These are phyloP conservation scores for Thermomucor indicae-seudaticae DNA, from an alignment of 371 early-diverging fungal genomes.

Conservation along the genomic window DNA sequence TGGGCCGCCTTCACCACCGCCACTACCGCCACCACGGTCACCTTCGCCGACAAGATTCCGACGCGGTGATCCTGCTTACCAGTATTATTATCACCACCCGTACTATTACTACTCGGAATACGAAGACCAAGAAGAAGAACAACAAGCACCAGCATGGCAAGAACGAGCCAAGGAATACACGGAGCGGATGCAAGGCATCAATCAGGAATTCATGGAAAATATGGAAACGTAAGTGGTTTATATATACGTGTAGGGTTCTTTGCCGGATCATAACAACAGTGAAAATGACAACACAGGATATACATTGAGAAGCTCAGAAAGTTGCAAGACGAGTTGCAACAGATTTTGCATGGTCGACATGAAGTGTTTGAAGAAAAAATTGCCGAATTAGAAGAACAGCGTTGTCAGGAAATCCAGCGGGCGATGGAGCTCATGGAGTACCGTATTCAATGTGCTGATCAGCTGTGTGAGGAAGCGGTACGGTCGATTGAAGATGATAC, in stretches of 20 bases:
- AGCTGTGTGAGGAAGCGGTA: constrained; percentile 6
- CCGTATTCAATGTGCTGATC: constrained; percentile 8
- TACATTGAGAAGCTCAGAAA: constrained; percentile 12
- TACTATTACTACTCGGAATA: constrained; percentile 4
- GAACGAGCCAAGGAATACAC: background rate
- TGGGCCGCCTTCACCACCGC: background rate
- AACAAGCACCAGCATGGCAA: background rate
- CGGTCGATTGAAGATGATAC: constrained; percentile 4
- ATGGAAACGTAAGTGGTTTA: constrained; percentile 16
- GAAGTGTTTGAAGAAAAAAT: constrained; percentile 8
- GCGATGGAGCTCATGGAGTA: constrained; percentile 6
- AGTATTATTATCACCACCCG: background rate
- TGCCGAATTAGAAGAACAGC: constrained; percentile 8
- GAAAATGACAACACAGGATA: background rate
- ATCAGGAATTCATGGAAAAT: constrained; percentile 12
- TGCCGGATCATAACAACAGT: too few species aligned
- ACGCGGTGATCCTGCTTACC: too few species aligned
- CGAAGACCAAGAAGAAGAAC: constrained; percentile 2
- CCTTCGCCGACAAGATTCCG: too few species aligned
- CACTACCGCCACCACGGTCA: background rate
- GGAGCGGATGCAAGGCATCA: constrained; percentile 7
- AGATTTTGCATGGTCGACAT: constrained; percentile 13
- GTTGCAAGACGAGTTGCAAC: constrained; percentile 10
- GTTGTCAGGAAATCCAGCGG: constrained; percentile 3
- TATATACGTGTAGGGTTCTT: too few species aligned